These are phyloP conservation scores for Lentinus brumalis DNA, from an alignment of 768 basidiomycete genomes.

Conservation along the genomic window DNA sequence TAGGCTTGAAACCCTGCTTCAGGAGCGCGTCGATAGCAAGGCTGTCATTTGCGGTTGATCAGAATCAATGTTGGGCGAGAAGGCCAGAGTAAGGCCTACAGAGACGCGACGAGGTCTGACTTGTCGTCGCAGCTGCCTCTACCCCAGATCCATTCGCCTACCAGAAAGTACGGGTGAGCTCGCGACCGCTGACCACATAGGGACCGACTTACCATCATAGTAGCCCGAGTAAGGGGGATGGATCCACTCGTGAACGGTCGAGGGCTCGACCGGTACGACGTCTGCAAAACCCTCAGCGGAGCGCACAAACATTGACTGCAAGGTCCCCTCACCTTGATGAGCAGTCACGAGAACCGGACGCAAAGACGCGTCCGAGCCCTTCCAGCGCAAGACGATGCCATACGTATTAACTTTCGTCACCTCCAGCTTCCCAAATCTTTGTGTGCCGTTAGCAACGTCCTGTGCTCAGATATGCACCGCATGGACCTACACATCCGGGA, in stretches of 20 bases:
- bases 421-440: slow-evolving; percentile 40
- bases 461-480: not conserved
- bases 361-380: slow-evolving; percentile 46
- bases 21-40: slow-evolving; percentile 50
- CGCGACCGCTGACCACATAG: too few species aligned
- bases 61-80: not conserved
- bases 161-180: too few species aligned
- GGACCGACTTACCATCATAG: slow-evolving; percentile 34
- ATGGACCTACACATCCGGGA: slow-evolving; percentile 56
- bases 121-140: slow-evolving; percentile 40
- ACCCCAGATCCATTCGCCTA: slow-evolving; percentile 37
- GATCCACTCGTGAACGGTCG: slow-evolving; percentile 46
- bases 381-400: slow-evolving; percentile 62
- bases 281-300: slow-evolving; percentile 29
- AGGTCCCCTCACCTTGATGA: slow-evolving; percentile 47
- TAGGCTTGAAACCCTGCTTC: slow-evolving; percentile 46
- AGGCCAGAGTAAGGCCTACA: slow-evolving; percentile 24
- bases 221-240: slow-evolving; percentile 52
- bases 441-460: slow-evolving; percentile 31
- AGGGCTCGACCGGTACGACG: slow-evolving; percentile 51
- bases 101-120: slow-evolving; percentile 32
- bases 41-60: slow-evolving; percentile 16
- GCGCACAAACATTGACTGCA: not conserved
- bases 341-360: slow-evolving; percentile 58
- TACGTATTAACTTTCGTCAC: slow-evolving; percentile 62